phyloP scores from a whole-genome alignment of 2,329 filamentous ascomycete genomes.

The Coccinonectria pachysandricola region DNA sequence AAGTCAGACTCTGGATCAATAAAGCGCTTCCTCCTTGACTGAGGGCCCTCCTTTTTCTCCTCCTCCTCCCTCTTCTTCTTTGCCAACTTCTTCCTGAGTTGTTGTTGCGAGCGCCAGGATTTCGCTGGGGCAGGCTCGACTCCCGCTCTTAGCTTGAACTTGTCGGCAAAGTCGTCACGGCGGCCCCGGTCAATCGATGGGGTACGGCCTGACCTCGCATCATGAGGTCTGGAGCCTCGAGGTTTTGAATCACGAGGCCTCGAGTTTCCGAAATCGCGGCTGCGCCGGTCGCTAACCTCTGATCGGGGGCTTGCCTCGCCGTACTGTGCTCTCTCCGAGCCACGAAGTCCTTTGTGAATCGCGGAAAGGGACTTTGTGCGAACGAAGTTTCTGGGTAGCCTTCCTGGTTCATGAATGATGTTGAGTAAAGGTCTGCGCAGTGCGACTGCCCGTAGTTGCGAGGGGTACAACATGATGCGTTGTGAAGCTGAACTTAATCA shows the following conservation, averaged over 20 bases:
- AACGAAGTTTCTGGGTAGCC: slow-evolving; percentile 9
- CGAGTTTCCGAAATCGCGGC: no score
- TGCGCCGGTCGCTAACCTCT: no score
- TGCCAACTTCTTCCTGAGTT: slow-evolving; percentile 42
- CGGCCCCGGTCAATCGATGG: not conserved
- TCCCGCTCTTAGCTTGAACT: no score
- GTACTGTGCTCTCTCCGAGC: slow-evolving; percentile 28
- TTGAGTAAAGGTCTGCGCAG: slow-evolving; percentile 10
- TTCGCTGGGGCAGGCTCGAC: no score
- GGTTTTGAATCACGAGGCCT: no score
- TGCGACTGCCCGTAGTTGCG: slow-evolving; percentile 13
- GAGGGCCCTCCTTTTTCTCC: slow-evolving; percentile 24
- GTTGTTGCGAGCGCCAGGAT: slow-evolving; percentile 29
- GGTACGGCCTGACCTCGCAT: no score
- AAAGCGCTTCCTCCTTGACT: slow-evolving; percentile 42
- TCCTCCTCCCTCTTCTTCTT: slow-evolving; percentile 27
- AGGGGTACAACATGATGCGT: slow-evolving; percentile 16
- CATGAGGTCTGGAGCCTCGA: no score
- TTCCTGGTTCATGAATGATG: slow-evolving; percentile 2
- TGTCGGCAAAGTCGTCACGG: slow-evolving; percentile 9
- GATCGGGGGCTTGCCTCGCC: slow-evolving; percentile 11
- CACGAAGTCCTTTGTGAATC: slow-evolving; percentile 56
- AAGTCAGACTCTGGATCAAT: slow-evolving; percentile 37
- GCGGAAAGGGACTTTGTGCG: slow-evolving; percentile 44
- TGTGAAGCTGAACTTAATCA: no score